Evolutionary conservation across 352 stramenopile genomes (phyloP), one percentile per base, ranked within the genome.

Genomic region (Globisporangium recalcitrans): DNA sequence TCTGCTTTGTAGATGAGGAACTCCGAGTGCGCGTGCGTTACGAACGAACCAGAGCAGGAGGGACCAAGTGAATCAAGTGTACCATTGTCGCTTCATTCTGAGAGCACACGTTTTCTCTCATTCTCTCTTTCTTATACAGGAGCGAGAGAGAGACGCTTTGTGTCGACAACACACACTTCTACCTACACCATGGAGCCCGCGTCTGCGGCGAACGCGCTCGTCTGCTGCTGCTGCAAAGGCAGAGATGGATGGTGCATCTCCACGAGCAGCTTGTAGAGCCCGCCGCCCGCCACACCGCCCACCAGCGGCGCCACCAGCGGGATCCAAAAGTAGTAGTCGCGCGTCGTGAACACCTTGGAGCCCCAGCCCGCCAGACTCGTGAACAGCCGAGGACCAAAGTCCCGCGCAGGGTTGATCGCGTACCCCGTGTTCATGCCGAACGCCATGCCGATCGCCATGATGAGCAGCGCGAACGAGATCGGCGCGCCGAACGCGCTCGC

Each of bases 371-470:
- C 77, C 19, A 70, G 52, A 44, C 58, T 21, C 34, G 75, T 70
- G 48, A 85, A 73, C 46, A 85, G 31, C 21, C 75, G 70, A 53
- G 73, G 63, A 7, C 73, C 70, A n/a, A 80, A 62, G 32, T 80
- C 70, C 11, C 72, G 70, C 11, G 73, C 73, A 9, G 75, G 75
- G 44, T 84, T 84, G 62, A 84, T 73, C 1, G 75, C 73, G 54
- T 87, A 85, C 52, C 82, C 78, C 7, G 82, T 80, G 64, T 88
- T 91, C 60, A 82, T 77, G 38, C 82, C 80, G 48, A 91, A 90
- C 8, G 76, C 73, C 75, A 90, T 91, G 44, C 82, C 80, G 34
- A 91, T 81, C 5, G 59, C 79, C 32, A 81, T 68, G 32, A 91
- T 73, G 21, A 91, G 61, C 16, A 88, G 46, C 31, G 77, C 80